A percentile compares a stretch with the other conserved stretches of the same genome.
phyloP scores from a whole-genome alignment of 2,329 filamentous ascomycete genomes.

The Exserohilum turcica region DNA sequence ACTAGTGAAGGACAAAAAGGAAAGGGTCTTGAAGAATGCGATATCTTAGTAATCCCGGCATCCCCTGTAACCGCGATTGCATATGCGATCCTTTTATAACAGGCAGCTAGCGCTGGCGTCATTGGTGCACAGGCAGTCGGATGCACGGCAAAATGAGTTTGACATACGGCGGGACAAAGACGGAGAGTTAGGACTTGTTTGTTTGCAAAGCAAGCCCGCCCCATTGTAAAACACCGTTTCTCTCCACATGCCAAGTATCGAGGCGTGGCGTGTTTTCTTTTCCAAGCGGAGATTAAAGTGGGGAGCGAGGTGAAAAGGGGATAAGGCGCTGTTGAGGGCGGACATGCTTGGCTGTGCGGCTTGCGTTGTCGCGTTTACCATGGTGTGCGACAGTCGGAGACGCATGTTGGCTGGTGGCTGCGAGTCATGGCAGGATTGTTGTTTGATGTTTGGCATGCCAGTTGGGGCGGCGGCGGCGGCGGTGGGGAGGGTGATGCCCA shows the following conservation, averaged over 20 bases:
- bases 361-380: background rate
- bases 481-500: background rate
- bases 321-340: background rate
- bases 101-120: background rate
- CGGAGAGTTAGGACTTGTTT: conserved; percentile 1
- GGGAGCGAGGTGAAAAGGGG: background rate
- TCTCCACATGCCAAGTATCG: conserved; percentile 1
- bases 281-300: background rate
- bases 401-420: background rate
- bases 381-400: background rate
- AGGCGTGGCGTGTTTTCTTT: background rate
- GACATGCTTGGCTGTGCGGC: background rate
- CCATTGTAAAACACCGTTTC: background rate
- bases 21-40: background rate
- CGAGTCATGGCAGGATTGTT: conserved; percentile 2
- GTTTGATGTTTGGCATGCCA: background rate
- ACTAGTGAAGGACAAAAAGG: background rate
- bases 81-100: background rate
- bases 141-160: background rate
- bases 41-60: background rate
- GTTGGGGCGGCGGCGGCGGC: conserved; percentile 1
- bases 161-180: background rate
- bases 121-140: background rate
- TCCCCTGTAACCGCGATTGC: background rate
- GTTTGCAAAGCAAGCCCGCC: conserved; percentile 1